Evolutionary conservation across 1,139 yeast genomes (phyloP), one percentile per base, ranked within the genome.

Genomic region (Kodamaea ohmeri): DNA sequence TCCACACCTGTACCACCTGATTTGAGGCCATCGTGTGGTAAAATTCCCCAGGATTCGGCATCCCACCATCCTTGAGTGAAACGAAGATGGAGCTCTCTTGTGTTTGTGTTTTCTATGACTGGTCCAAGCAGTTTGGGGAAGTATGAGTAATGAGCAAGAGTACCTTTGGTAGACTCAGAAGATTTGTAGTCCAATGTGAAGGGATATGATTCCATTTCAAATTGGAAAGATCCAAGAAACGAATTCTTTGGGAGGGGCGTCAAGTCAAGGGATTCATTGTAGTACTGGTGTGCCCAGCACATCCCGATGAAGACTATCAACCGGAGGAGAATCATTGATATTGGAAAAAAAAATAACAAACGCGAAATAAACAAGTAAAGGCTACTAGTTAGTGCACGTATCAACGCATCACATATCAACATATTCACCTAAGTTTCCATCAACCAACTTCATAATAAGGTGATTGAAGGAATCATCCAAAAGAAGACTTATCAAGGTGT

Each of bases 61-160:
- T 92, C 96, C 95, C 97, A 92, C 83, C 92, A 85, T 1, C 98
- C 99, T 56, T 88, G 95, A 1, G 95, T 78, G 56, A 94, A 90
- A 36, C 97, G 64, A 42, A 92, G 64, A 57, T 87, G 96, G 36
- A 94, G 66, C 49, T 87, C 92, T 40, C 85, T 68, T 0, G 95
- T 76, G 43, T 75, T 71, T 2, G 95, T 75, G 11, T 73, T 63
- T 32, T 77, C 80, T 17, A 94, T 55, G 5, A 92, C 72, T 26
- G 95, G 95, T 1, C 90, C 92, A 13, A 94, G 63, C 0, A 90
- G 71, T 44, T 87, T 75, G 0, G 98, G 97, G 50, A 92, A 89
- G 21, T 78, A 72, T 3, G 79, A 76, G 58, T 84, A 88, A 52
- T 85, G 86, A 5, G 40, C 13, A 24, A 24, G 22, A 17, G 29